Base-by-base conservation (phyloP, 2,329 filamentous ascomycete genomes). In the Septoria petroselini region DNA sequence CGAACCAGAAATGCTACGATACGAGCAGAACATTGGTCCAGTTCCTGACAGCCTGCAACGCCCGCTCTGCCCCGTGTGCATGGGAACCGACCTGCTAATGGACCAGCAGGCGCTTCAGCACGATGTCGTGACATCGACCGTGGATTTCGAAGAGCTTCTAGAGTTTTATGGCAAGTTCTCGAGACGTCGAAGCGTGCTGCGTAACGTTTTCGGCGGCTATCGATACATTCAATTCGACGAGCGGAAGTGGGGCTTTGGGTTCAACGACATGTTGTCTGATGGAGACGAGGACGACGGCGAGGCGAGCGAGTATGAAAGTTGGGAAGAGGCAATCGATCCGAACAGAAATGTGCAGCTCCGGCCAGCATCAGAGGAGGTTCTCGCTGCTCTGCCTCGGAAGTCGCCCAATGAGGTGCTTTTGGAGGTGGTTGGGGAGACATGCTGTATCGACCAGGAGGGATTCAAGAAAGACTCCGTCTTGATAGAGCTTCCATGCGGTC, bases 201-300 rank as follows among this genome's bases (percentile, higher is more conserved):
- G 34, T 15, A 14, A 19, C 8, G 40, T 4, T 12, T 4, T 7
- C 27, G 15, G 35, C 5, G 53, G 54, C 17, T 59, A 62, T 37
- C n/a, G 33, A 3, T 59, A 59, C 52, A 29, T 40, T 12, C 61
- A 65, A 18, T 60, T 62, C 35, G 62, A 65, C 33, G 62, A 64
- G 58, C 57, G 62, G 9, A 50, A 60, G 42, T 64, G 61, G 59
- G 61, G 58, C 7, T 40, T 52, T 11, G 43, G 41, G 7, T 63
- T 64, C 41, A 60, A 59, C 17, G 62, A 64, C 38, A 58, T 59
- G 55, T 21, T 44, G 9, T 43, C 49, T 6, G 41, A 59, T 12
- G 50, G 48, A 15, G 43, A 50, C 3, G 50, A 29, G 8, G 45
- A 48, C 6, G 45, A 27, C 3, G 40, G 27, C 11, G 40, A 25